phyloP scores from a whole-genome alignment of 768 basidiomycete species.

The Russula vinacea region DNA sequence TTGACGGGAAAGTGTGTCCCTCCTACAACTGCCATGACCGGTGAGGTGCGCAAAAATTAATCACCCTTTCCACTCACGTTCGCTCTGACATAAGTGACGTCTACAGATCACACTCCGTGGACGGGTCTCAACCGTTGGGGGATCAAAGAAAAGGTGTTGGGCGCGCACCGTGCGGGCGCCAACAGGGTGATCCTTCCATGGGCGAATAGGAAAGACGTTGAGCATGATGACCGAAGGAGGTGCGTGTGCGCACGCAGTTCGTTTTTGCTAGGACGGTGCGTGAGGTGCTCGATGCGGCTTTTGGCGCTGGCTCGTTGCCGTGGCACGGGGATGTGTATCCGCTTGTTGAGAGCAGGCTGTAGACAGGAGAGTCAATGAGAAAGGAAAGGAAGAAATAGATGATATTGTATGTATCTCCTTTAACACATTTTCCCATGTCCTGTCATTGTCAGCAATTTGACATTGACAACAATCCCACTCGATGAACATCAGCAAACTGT shows the following conservation, averaged over 20 bases:
- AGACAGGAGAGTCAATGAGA: background rate
- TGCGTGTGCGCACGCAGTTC: conserved; percentile 73
- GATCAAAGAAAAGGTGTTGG: conserved; percentile 89
- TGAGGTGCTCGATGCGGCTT: conserved; percentile 81
- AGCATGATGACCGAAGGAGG: conserved; percentile 73
- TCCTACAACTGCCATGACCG: conserved; percentile 80
- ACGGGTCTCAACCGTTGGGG: conserved; percentile 83
- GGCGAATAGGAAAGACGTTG: conserved; percentile 83
- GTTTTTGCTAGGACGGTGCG: conserved; percentile 75
- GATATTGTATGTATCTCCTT: too few relatives aligned
- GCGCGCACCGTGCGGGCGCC: conserved; percentile 83
- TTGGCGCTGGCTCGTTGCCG: conserved; percentile 63
- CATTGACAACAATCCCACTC: too few relatives aligned
- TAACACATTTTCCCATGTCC: too few relatives aligned
- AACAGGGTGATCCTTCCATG: conserved; percentile 81
- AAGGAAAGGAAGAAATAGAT: background rate
- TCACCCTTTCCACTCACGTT: background rate
- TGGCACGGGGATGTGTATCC: conserved; percentile 52
- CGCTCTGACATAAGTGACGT: background rate
- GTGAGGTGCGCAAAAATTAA: conserved; percentile 54
- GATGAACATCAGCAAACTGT: too few relatives aligned
- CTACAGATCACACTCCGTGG: conserved; percentile 75
- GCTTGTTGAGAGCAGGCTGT: conserved; percentile 55
- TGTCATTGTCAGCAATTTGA: too few relatives aligned
- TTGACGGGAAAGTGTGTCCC: conserved; percentile 74